Base-by-base conservation (phyloP, 2,329 filamentous ascomycete species). In the Juglanconis oblonga region DNA sequence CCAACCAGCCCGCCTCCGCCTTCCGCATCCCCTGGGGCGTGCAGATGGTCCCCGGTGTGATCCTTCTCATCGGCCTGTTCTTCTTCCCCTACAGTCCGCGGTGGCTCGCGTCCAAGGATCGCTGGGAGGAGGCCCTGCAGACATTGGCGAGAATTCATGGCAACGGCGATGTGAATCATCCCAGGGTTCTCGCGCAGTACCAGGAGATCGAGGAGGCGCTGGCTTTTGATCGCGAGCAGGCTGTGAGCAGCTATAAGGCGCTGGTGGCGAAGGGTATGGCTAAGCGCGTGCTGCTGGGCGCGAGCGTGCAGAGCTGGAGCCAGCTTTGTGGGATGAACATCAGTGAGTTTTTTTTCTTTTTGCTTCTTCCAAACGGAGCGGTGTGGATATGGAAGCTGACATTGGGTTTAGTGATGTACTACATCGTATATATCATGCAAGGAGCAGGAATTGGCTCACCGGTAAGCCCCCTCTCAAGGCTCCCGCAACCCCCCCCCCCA, bases 81-180 rank as follows among this genome's bases (percentile, higher is more conserved):
- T 86, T 86, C 72, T 81, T 88, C 65, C 85, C 83, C 1, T 83
- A 83, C 65, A 88, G 80, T 54, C 89, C 89, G 0, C 81, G 89
- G 55, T 91, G 88, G 88, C 76, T 91, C 5, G 88, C 88, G 5
- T 81, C 81, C 11, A 81, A 87, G 66, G 87, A 87, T 63, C 80
- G 85, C 1, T 88, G 87, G 79, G 86, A 90, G 33, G 83, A 90
- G 68, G 84, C 84, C 0, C 76, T 85, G 49, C 67, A 77, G 17
- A 81, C 84, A 45, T 77, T 89, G n/a, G 85, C 84, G 0, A 69
- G 75, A 29, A 74, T 89, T 1, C 86, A 88, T 65, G 86, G 82
- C 6, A 71, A 74, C 0, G 85, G 85, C 4, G 78, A 87, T 59
- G 62, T 76, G 2, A 79, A 81, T 57, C 78, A 87, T 62, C 79